phyloP scores from a whole-genome alignment of 2,329 filamentous ascomycete species.

The Bipolaris sorokiniana region DNA sequence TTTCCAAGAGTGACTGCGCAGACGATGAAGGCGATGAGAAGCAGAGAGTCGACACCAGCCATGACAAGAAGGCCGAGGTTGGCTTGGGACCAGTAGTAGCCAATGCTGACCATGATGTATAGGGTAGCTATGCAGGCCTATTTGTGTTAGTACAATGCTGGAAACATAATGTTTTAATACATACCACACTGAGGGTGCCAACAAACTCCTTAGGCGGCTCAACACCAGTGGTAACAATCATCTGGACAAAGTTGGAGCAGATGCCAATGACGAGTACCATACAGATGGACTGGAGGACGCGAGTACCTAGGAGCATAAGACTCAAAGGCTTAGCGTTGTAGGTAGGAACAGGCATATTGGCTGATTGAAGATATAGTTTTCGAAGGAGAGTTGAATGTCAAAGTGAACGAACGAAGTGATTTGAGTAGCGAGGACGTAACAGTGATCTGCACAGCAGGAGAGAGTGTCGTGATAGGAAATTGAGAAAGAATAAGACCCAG shows the following conservation, averaged over 20 bases:
- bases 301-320: constrained; percentile 76
- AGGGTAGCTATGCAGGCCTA: constrained; percentile 79
- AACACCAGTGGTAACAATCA: constrained; percentile 71
- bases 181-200: constrained; percentile 78
- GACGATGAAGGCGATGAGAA: constrained; percentile 79
- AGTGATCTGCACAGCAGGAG: constrained; percentile 47
- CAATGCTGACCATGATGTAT: constrained; percentile 72
- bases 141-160: constrained; percentile 14
- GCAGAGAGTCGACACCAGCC: constrained; percentile 68
- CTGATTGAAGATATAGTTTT: constrained; percentile 24
- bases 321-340: constrained; percentile 73
- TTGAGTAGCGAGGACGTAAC: constrained; percentile 38
- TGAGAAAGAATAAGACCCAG: constrained; percentile 29
- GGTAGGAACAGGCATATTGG: constrained; percentile 61
- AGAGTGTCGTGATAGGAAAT: constrained; percentile 26
- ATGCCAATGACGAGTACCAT: constrained; percentile 82
- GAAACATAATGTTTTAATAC: constrained; percentile 44
- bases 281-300: constrained; percentile 71
- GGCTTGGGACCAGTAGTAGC: constrained; percentile 82
- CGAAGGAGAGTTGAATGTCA: constrained; percentile 24
- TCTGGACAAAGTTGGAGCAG: constrained; percentile 78
- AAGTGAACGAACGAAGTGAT: constrained; percentile 28
- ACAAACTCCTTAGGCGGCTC: constrained; percentile 75
- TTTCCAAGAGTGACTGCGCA: constrained; percentile 79
- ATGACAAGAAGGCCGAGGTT: constrained; percentile 76